Evolutionary conservation across 768 basidiomycete species (phyloP).

Genomic region (Cyclocybe aegerita): DNA sequence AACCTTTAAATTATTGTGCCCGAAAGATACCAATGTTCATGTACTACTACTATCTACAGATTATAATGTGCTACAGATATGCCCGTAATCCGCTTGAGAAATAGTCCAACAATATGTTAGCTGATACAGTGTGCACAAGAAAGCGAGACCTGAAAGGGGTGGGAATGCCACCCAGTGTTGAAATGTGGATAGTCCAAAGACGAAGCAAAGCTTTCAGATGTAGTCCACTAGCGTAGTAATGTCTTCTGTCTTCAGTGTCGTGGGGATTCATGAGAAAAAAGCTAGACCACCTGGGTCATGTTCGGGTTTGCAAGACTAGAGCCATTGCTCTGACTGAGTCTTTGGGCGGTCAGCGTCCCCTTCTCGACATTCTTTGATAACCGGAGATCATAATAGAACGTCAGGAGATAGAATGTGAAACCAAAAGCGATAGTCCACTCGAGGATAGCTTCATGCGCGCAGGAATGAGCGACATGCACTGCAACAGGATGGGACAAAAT

Average conservation of each 20-base stretch:
- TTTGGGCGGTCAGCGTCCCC: constrained; percentile 39
- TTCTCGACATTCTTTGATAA: constrained; percentile 51
- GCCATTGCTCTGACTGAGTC: background rate
- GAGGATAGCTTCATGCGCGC: constrained; percentile 45
- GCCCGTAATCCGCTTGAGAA: no score
- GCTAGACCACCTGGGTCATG: constrained; percentile 1
- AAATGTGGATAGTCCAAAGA: no score
- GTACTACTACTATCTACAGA: no score
- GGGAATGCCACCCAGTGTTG: no score
- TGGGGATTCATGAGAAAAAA: background rate
- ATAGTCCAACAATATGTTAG: no score
- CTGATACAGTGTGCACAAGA: no score
- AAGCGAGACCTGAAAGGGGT: no score
- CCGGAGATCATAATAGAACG: constrained; percentile 72
- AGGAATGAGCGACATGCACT: background rate
- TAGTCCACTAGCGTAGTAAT: no score
- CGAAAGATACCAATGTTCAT: no score
- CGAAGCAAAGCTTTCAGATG: no score
- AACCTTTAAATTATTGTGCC: background rate
- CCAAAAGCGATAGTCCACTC: constrained; percentile 78
- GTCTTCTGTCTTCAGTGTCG: no score
- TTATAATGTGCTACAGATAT: no score
- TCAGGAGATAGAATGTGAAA: constrained; percentile 71
- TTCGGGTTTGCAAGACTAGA: background rate
- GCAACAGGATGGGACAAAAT: background rate